Percentiles rank a stretch among this genome's conserved stretches.
phyloP scores from a whole-genome alignment of 1,139 yeast species.

The Suhomyces yuchorum region DNA sequence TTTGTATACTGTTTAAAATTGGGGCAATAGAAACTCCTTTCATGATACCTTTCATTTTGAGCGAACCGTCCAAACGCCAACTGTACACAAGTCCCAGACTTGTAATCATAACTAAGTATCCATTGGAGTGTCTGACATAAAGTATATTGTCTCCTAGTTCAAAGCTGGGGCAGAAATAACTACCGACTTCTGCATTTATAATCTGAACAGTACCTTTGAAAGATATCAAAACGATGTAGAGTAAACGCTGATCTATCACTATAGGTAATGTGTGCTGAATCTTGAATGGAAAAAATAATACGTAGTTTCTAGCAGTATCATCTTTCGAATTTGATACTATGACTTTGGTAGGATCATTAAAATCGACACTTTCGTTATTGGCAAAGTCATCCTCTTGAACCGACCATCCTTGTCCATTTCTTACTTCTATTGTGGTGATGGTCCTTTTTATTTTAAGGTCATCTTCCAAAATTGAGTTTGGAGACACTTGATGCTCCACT shows the following conservation, averaged over 20 bases:
- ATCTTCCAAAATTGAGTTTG: constrained; percentile 11
- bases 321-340: constrained; percentile 32
- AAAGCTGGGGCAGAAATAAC: constrained; percentile 48
- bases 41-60: constrained; percentile 25
- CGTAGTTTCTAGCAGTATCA: constrained; percentile 22
- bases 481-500: constrained; percentile 23
- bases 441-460: constrained; percentile 7
- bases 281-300: constrained; percentile 43
- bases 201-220: constrained; percentile 73
- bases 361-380: constrained; percentile 35
- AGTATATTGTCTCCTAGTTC: constrained; percentile 62
- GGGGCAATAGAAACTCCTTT: constrained; percentile 55
- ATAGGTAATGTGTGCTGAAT: constrained; percentile 47
- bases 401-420: constrained; percentile 49
- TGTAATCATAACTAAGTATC: constrained; percentile 56
- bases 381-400: constrained; percentile 33
- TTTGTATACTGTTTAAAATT: constrained; percentile 38
- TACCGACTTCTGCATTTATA: constrained; percentile 65
- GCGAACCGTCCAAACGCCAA: constrained; percentile 41
- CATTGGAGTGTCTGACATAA: constrained; percentile 53
- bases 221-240: constrained; percentile 61
- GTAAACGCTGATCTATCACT: constrained; percentile 28
- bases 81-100: constrained; percentile 50
- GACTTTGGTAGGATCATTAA: constrained; percentile 49
- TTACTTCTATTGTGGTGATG: constrained; percentile 37